Evolutionary conservation across 441 rosid genomes (phyloP).

Genomic region (Euphorbia corollata): DNA sequence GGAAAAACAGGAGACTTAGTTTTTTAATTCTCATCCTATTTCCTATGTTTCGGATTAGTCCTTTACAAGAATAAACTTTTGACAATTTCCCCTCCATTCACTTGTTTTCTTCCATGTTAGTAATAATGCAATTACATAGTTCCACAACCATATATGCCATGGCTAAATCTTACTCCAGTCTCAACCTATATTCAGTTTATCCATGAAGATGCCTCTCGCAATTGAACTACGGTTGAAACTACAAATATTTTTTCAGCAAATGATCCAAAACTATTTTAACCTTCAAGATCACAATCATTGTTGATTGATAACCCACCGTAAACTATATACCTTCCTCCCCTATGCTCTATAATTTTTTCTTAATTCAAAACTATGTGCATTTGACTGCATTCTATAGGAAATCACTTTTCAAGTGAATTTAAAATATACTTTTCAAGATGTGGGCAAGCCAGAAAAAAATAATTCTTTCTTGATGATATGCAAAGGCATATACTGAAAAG

Average conservation of each 20-base stretch:
- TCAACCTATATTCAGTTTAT: neutral
- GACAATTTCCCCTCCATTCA: no score
- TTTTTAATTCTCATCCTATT: no score
- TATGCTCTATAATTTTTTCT: neutral
- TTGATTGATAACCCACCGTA: neutral
- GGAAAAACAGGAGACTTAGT: no score
- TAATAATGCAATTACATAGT: no score
- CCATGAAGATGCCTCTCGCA: neutral
- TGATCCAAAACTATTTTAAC: neutral
- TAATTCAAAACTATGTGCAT: neutral
- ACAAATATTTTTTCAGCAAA: neutral
- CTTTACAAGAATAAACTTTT: no score
- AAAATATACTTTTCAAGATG: neutral
- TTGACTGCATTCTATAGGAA: neutral
- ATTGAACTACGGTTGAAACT: neutral
- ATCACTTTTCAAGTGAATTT: neutral
- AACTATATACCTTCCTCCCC: neutral
- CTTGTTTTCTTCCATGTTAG: no score
- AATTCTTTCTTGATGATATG: neutral
- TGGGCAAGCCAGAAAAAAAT: neutral
- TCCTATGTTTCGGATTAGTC: no score
- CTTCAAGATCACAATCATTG: neutral
- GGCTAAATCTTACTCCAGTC: neutral
- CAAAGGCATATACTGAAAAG: neutral
- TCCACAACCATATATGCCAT: neutral